Conservation (phyloP, 2,329 filamentous ascomycete genomes). For the Fusarium fracticaudum region DNA sequence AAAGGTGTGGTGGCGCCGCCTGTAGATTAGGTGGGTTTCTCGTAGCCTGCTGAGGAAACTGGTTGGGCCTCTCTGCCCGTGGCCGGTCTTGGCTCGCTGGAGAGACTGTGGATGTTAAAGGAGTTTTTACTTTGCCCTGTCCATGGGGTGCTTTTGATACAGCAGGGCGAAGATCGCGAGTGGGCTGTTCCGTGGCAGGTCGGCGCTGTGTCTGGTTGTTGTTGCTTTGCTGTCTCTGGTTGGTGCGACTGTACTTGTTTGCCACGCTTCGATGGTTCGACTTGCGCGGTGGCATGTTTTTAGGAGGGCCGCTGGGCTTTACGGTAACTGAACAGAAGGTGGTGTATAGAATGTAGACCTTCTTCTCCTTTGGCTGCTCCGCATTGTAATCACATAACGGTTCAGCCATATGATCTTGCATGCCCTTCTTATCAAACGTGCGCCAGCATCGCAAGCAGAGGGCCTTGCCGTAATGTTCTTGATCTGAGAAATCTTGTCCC, state of each 20-base stretch:
- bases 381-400: slow-evolving; percentile 25
- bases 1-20: not conserved
- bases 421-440: slow-evolving; percentile 23
- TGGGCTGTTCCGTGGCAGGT: not conserved
- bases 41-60: not conserved
- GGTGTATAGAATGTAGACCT: slow-evolving; percentile 29
- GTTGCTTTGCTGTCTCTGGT: slow-evolving; percentile 1
- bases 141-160: not conserved
- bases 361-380: slow-evolving; percentile 29
- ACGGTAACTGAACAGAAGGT: slow-evolving; percentile 26
- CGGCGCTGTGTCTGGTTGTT: not conserved
- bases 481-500: slow-evolving; percentile 7
- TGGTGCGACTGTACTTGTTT: not conserved
- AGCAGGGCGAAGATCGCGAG: not conserved
- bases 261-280: not conserved
- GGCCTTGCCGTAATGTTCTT: slow-evolving; percentile 15
- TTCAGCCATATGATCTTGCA: slow-evolving; percentile 26
- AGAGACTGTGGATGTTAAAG: not conserved
- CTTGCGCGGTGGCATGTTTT: not conserved
- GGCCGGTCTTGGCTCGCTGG: not conserved
- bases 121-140: not conserved
- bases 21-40: not conserved
- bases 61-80: not conserved
- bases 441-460: slow-evolving; percentile 37
- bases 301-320: slow-evolving; percentile 14